Evolutionary conservation across 2,329 filamentous ascomycete species (phyloP).

Genomic region (Saccharata proteae): DNA sequence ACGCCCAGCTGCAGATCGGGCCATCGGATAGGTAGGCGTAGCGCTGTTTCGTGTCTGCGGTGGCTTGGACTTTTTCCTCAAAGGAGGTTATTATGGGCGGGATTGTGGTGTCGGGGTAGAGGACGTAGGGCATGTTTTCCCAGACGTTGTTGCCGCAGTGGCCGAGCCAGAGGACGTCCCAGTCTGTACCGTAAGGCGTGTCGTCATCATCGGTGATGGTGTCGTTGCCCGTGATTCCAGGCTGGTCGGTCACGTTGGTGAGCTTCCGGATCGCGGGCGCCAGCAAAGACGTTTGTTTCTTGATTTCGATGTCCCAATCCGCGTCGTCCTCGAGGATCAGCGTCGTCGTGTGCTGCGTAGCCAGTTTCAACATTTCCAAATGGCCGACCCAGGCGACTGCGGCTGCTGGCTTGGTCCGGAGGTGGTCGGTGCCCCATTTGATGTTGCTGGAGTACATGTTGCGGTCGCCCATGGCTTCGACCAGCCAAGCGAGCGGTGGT

Average conservation of each 20-base stretch:
- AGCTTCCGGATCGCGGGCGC: constrained; percentile 5
- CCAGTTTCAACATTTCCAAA: constrained; percentile 7
- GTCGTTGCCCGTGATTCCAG: no score
- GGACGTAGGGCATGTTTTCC: no score
- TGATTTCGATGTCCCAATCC: constrained; percentile 9
- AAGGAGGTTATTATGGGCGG: constrained; percentile 7
- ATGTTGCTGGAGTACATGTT: background rate
- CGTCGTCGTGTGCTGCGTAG: constrained; percentile 2
- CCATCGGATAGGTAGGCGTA: constrained; percentile 7
- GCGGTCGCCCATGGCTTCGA: no score
- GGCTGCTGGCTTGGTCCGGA: no score
- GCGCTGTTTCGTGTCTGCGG: constrained; percentile 5
- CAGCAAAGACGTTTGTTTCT: constrained; percentile 3
- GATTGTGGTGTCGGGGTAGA: constrained; percentile 5
- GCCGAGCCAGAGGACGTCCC: constrained; percentile 7
- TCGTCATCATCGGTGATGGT: no score
- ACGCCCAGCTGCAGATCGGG: constrained; percentile 11
- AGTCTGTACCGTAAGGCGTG: constrained; percentile 7
- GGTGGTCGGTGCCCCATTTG: constrained; percentile 4
- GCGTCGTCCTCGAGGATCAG: constrained; percentile 10
- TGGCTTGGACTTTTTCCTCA: no score
- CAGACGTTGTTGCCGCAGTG: constrained; percentile 8
- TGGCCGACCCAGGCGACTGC: constrained; percentile 10
- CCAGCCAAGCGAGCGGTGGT: constrained; percentile 2
- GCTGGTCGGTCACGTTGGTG: constrained; percentile 1